A percentile compares a stretch with the other conserved stretches of the same genome.
Evolutionary conservation across 768 basidiomycete species (phyloP).

Genomic region (Tremella yokohamensis): DNA sequence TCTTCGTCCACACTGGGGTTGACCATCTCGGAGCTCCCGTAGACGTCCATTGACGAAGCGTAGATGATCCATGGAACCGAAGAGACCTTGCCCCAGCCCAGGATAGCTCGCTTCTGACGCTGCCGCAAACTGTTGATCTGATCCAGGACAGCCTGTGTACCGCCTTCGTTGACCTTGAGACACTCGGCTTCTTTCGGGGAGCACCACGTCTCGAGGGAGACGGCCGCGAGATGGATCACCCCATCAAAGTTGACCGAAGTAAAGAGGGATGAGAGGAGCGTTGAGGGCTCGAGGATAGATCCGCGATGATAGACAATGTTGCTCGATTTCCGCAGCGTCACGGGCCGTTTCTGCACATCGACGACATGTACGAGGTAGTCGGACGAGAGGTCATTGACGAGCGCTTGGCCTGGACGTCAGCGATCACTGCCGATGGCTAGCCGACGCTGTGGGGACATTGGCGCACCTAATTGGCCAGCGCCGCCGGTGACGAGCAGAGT

Average conservation of each 20-base stretch:
- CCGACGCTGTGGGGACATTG: background rate
- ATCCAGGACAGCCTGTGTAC: constrained; percentile 48
- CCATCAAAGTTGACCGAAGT: constrained; percentile 27
- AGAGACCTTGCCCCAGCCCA: constrained; percentile 5
- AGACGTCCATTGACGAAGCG: constrained; percentile 43
- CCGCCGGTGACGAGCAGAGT: constrained; percentile 41
- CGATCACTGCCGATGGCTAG: background rate
- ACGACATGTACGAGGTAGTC: constrained; percentile 33
- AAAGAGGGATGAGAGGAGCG: constrained; percentile 21
- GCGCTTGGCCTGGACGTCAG: constrained; percentile 29
- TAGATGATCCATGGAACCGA: constrained; percentile 44
- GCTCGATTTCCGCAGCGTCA: constrained; percentile 13
- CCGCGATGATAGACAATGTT: constrained; percentile 28
- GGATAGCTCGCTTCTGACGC: constrained; percentile 1
- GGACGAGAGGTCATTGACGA: constrained; percentile 28
- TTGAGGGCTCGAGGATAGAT: constrained; percentile 20
- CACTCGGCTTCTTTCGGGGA: constrained; percentile 33
- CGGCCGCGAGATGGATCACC: constrained; percentile 41
- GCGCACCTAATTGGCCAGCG: constrained; percentile 37
- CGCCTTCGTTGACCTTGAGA: constrained; percentile 55
- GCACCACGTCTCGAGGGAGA: constrained; percentile 40
- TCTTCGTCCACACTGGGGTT: constrained; percentile 21
- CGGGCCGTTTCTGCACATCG: constrained; percentile 29
- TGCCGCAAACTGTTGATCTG: constrained; percentile 16
- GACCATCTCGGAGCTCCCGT: constrained; percentile 21